A percentile compares a stretch with the other conserved stretches of the same genome.
These are phyloP conservation scores for Kentomonas sorsogonicus DNA, from an alignment of 208 protist genomes.

Conservation along the genomic window DNA sequence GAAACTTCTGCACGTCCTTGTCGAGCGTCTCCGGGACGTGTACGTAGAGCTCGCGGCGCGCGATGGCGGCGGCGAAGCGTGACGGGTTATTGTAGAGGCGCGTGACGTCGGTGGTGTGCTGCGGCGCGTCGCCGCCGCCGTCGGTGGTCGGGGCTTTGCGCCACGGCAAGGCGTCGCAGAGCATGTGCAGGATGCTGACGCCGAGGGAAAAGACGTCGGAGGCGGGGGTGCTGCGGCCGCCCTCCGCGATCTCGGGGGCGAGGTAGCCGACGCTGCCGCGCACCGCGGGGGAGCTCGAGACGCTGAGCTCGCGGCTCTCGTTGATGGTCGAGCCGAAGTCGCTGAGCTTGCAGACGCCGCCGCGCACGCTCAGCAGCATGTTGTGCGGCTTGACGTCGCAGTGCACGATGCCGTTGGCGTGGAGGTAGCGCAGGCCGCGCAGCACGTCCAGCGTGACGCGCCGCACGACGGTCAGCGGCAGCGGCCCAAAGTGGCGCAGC, in stretches of 20 bases:
- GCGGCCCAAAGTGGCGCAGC: slow-evolving; percentile 63
- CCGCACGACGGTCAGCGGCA: slow-evolving; percentile 43
- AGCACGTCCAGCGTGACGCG: slow-evolving; percentile 76
- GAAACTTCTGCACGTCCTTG: not conserved
- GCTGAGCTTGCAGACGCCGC: slow-evolving; percentile 80
- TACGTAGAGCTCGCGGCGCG: not conserved
- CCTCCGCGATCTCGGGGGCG: slow-evolving; percentile 69
- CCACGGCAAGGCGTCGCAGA: slow-evolving; percentile 70
- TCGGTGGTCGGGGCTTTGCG: too few species aligned
- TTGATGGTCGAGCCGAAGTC: slow-evolving; percentile 3
- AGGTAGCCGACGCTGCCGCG: slow-evolving; percentile 81
- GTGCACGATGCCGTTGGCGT: slow-evolving; percentile 64
- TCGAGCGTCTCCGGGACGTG: not conserved
- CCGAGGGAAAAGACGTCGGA: slow-evolving; percentile 84
- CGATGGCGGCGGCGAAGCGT: not conserved
- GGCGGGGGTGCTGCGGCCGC: slow-evolving; percentile 37
- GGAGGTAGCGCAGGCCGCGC: slow-evolving; percentile 71
- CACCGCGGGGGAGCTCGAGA: slow-evolving; percentile 43
- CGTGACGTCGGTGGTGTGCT: not conserved
- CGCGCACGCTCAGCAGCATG: slow-evolving; percentile 66
- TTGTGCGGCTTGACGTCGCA: slow-evolving; percentile 88
- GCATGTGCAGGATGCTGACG: slow-evolving; percentile 72
- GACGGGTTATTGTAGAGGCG: too few species aligned
- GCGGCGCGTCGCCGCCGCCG: not conserved
- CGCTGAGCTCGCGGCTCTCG: slow-evolving; percentile 3